These are phyloP conservation scores for Fragaria vesca DNA, from an alignment of 306 rosid species.

Conservation along the genomic window DNA sequence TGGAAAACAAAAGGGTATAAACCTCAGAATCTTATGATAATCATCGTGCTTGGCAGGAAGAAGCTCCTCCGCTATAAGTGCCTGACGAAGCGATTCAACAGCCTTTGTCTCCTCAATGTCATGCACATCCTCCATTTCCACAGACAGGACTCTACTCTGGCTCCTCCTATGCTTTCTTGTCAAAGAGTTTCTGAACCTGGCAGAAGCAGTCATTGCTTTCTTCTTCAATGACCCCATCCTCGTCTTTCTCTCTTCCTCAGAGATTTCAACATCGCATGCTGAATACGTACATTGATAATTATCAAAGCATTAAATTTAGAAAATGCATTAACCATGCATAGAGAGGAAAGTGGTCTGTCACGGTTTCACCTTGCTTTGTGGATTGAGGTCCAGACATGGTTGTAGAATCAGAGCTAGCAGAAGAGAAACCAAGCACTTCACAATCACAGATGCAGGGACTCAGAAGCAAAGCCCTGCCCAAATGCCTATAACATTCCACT, in stretches of 20 bases:
- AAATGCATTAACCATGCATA: not conserved
- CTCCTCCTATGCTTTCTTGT: conserved; percentile 65
- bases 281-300: not conserved
- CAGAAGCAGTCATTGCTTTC: conserved; percentile 65
- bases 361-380: conserved; percentile 24
- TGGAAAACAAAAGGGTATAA: not conserved
- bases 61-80: conserved; percentile 66
- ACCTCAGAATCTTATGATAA: conserved; percentile 91
- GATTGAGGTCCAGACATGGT: conserved; percentile 48
- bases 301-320: not conserved
- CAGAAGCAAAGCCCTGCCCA: conserved; percentile 40
- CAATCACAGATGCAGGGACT: conserved; percentile 42
- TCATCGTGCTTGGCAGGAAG: conserved; percentile 86
- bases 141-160: conserved; percentile 64
- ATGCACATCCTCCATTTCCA: conserved; percentile 77
- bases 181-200: conserved; percentile 57
- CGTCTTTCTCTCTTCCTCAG: conserved; percentile 46
- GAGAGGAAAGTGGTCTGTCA: not conserved
- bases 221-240: conserved; percentile 51
- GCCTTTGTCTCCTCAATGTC: conserved; percentile 66
- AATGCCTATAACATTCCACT: conserved; percentile 40
- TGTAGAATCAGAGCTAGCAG: conserved; percentile 15
- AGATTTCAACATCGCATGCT: conserved; percentile 32
- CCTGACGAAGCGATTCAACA: conserved; percentile 76
- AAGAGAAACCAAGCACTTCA: conserved; percentile 56